A percentile compares a stretch with the other conserved stretches of the same genome.
These are phyloP conservation scores for Trichoderma simmonsii DNA, from an alignment of 2,329 filamentous ascomycete species.

Conservation along the genomic window DNA sequence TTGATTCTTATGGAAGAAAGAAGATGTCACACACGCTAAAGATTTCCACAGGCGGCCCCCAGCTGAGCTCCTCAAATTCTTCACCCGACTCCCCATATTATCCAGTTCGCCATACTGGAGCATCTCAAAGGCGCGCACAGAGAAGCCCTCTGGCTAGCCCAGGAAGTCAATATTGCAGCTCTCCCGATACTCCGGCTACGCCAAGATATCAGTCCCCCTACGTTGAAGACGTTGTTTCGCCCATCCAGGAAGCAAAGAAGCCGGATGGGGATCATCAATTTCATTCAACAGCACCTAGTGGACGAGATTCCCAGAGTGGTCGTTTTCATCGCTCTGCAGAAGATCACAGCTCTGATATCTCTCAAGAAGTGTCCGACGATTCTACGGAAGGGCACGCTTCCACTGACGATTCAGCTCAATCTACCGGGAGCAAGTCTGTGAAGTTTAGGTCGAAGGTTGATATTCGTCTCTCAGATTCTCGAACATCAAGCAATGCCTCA, in stretches of 20 bases:
- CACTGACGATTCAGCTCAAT: conserved; percentile 16
- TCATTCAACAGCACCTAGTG: not conserved
- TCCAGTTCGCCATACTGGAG: conserved; percentile 26
- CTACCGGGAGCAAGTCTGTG: conserved; percentile 27
- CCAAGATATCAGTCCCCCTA: conserved; percentile 28
- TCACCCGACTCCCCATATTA: conserved; percentile 21
- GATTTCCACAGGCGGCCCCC: not conserved
- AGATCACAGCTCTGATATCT: not conserved
- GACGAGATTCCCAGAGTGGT: not conserved
- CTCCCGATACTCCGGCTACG: not conserved
- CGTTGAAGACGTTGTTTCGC: conserved; percentile 27
- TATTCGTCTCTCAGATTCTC: conserved; percentile 20
- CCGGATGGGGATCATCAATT: too few relatives aligned
- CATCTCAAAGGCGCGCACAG: conserved; percentile 30
- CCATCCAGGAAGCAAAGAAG: not conserved
- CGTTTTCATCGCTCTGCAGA: not conserved
- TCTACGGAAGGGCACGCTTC: conserved; percentile 15
- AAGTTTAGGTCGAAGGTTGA: conserved; percentile 27
- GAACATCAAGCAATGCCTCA: conserved; percentile 19
- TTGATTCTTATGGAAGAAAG: not conserved
- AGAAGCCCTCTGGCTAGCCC: conserved; percentile 21
- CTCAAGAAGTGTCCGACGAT: not conserved
- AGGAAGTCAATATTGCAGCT: not conserved
- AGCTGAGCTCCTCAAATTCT: conserved; percentile 2
- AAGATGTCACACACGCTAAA: not conserved